phyloP scores from a whole-genome alignment of 2,329 filamentous ascomycete genomes.

The Elsinoe batatas region DNA sequence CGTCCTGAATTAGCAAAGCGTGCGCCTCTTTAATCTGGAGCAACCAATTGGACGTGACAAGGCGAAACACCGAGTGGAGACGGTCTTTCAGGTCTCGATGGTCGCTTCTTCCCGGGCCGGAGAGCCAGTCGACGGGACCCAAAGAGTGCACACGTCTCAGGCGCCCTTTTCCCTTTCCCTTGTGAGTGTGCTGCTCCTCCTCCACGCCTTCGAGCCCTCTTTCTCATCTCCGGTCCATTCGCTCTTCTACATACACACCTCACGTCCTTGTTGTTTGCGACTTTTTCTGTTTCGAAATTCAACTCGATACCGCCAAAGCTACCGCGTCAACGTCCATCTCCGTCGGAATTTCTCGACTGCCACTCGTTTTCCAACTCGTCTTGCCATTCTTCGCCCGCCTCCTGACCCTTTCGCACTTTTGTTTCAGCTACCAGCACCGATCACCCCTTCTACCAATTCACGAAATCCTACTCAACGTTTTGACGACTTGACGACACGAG shows the following conservation, averaged over 20 bases:
- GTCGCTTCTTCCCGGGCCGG: constrained; percentile 9
- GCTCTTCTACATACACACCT: neutral
- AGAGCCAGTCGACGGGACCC: no score
- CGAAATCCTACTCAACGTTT: constrained; percentile 8
- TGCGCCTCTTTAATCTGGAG: constrained; percentile 12
- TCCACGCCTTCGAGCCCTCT: neutral
- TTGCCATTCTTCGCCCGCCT: constrained; percentile 6
- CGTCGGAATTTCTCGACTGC: constrained; percentile 13
- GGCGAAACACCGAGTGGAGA: constrained; percentile 6
- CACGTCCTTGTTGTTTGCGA: neutral
- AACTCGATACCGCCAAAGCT: no score
- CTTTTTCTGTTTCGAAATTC: neutral
- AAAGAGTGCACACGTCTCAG: neutral
- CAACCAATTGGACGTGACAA: neutral
- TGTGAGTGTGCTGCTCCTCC: neutral
- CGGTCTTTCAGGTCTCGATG: neutral
- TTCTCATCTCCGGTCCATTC: neutral
- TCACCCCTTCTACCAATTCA: constrained; percentile 7
- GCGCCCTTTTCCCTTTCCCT: constrained; percentile 2
- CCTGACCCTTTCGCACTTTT: neutral
- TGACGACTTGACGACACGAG: constrained; percentile 11
- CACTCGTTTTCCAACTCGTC: constrained; percentile 9
- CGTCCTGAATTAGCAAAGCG: constrained; percentile 8
- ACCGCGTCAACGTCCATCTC: neutral
- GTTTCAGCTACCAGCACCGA: constrained; percentile 5